Base-by-base conservation (phyloP, 2,329 filamentous ascomycete species). In the Domatiomyces catenatus region DNA sequence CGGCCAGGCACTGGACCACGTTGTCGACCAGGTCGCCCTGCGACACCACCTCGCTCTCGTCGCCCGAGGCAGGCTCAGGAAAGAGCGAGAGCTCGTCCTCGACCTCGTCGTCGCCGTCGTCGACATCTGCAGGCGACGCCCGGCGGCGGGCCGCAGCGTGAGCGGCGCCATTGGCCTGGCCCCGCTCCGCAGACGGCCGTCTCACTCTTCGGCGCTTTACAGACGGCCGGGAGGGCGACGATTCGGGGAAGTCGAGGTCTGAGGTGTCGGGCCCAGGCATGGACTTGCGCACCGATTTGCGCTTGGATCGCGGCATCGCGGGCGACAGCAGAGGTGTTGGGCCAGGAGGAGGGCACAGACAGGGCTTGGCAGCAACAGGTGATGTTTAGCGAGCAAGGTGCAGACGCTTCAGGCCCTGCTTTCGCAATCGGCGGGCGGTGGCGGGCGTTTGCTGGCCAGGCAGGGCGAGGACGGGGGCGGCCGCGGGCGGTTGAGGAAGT, bases 201-300 rank as follows among this genome's bases (percentile, higher is more conserved):
- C 60, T 57, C 53, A 73, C 71, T 67, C 69, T 73, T 66, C 69
- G 68, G 63, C 71, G 72, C 60, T 72, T 73, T 48, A 64, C 63
- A 19, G 70, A 67, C 15, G 69, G 68, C 42, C 67, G 69, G 56
- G 64, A 67, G 43, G 71, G 69, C 36, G 71, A 73, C 32, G 71
- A 73, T 54, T 71, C 69, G 56, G 69, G 65, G 32, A 66, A 63
- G 54, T 72, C 70, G 51, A 63, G 66, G 49, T 72, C 69, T 24
- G 68, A 69, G 2, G 66, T 55, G 32, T 46, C 53, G 42, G 51
- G 49, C 20, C 51, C 18, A 28, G 53, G 48, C 15, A 50, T 48
- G n/a, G 53, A 52, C 47, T 54, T 58, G 50, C 56, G 56, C 49
- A 54, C 52, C 48, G 57, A 49, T 54, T 58, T 59, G 24, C 57